phyloP scores from a whole-genome alignment of 345 rosid species.

The Sonneratia alba region DNA sequence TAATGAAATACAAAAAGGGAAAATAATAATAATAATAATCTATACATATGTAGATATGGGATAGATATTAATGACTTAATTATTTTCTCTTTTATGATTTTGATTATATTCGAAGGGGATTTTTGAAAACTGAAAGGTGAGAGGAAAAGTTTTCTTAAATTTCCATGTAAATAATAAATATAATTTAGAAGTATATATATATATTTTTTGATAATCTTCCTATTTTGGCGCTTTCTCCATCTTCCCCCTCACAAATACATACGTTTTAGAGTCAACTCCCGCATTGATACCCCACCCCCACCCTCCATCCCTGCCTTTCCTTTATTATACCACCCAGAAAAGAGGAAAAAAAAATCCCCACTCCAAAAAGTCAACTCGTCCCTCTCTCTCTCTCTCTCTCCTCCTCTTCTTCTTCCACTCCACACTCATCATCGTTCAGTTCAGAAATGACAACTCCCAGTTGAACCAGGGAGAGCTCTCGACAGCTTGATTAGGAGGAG shows the following conservation, averaged over 20 bases:
- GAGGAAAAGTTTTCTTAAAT: too few relatives aligned
- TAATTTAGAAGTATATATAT: too few relatives aligned
- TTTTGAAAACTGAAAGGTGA: too few relatives aligned
- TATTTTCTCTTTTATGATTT: too few relatives aligned
- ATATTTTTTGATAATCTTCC: neutral
- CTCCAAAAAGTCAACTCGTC: conserved; percentile 31
- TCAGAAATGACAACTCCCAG: neutral
- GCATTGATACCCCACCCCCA: neutral
- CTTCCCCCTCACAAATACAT: neutral
- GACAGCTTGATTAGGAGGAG: neutral
- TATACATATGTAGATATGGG: too few relatives aligned
- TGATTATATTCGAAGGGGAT: too few relatives aligned
- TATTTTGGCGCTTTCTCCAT: neutral
- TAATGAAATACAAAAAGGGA: too few relatives aligned
- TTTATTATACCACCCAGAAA: too few relatives aligned
- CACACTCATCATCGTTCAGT: neutral
- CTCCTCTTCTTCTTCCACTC: conserved; percentile 4
- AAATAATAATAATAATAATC: too few relatives aligned
- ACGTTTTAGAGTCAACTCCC: conserved; percentile 23
- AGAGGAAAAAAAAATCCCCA: neutral
- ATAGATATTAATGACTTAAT: too few relatives aligned
- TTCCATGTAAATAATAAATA: too few relatives aligned
- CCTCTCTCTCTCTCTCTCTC: conserved; percentile 8
- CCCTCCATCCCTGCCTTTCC: neutral
- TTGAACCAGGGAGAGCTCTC: neutral